Evolutionary conservation across 192 early-diverging fungal genomes (phyloP).

Genomic region (Glomus cerebriforme): DNA sequence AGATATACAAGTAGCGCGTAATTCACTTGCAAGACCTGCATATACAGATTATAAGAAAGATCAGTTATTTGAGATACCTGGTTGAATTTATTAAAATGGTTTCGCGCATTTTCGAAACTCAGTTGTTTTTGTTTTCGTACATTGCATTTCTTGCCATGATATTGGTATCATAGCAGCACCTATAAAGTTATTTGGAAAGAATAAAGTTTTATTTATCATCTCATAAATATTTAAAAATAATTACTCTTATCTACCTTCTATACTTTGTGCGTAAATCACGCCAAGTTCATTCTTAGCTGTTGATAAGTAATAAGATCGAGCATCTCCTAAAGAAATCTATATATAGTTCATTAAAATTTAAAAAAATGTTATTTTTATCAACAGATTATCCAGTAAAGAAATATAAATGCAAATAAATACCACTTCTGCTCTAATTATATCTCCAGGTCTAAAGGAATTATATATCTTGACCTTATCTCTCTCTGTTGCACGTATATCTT

Average conservation of each 20-base stretch:
- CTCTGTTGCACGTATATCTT: slow-evolving; percentile 94
- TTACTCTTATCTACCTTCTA: slow-evolving; percentile 56
- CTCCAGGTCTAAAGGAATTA: slow-evolving; percentile 89
- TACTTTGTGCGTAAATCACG: slow-evolving; percentile 90
- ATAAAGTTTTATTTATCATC: not conserved
- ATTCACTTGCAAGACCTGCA: slow-evolving; percentile 55
- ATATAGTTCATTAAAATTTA: not conserved
- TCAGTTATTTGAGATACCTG: not conserved
- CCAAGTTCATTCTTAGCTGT: slow-evolving; percentile 94
- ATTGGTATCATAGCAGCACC: slow-evolving; percentile 85
- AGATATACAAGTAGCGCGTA: slow-evolving; percentile 80
- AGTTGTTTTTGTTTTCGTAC: slow-evolving; percentile 81
- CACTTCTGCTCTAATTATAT: slow-evolving; percentile 83
- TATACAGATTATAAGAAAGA: not conserved
- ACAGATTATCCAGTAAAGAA: not conserved
- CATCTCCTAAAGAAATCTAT: slow-evolving; percentile 91
- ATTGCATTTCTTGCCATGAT: slow-evolving; percentile 98
- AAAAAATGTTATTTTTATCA: no score
- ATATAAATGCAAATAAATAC: slow-evolving; percentile 30
- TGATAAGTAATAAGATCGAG: slow-evolving; percentile 85
- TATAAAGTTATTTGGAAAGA: not conserved
- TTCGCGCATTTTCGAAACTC: slow-evolving; percentile 97
- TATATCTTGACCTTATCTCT: slow-evolving; percentile 93
- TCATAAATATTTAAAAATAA: not conserved
- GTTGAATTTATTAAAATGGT: slow-evolving; percentile 52